These are phyloP conservation scores for Cryptococcus depauperatus DNA, from an alignment of 1,284 basidiomycete genomes.

Conservation along the genomic window DNA sequence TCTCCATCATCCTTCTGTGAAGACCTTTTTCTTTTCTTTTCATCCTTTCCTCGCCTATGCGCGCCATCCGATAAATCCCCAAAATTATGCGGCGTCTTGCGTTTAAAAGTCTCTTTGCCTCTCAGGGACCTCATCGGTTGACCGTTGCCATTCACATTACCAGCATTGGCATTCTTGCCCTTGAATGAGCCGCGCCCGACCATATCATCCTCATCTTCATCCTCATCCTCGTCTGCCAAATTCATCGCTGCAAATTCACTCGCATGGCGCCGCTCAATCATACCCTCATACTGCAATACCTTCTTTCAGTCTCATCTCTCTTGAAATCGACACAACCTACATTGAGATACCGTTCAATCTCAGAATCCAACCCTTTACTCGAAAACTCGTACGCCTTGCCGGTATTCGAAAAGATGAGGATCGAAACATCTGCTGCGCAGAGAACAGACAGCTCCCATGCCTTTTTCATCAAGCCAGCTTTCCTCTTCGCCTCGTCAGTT, in stretches of 20 bases:
- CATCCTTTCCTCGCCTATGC: slow-evolving; percentile 5
- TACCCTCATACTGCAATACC: slow-evolving; percentile 44
- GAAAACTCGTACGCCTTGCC: slow-evolving; percentile 45
- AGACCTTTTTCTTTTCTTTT: slow-evolving; percentile 6
- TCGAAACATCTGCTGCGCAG: slow-evolving; percentile 43
- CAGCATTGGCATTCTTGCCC: slow-evolving; percentile 1
- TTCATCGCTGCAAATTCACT: slow-evolving; percentile 43
- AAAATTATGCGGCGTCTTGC: too few relatives aligned
- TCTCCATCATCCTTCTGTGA: slow-evolving; percentile 4
- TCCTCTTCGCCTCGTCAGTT: slow-evolving; percentile 23
- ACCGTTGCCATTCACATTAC: slow-evolving; percentile 7
- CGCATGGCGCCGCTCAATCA: slow-evolving; percentile 42
- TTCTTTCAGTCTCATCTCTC: not conserved
- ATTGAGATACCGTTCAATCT: slow-evolving; percentile 42
- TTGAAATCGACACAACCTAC: slow-evolving; percentile 12
- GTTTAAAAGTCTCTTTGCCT: slow-evolving; percentile 40
- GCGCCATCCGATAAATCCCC: slow-evolving; percentile 10
- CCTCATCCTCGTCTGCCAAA: slow-evolving; percentile 35
- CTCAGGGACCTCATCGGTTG: slow-evolving; percentile 28
- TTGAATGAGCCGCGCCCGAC: slow-evolving; percentile 5
- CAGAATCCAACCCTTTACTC: slow-evolving; percentile 35
- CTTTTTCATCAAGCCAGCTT: slow-evolving; percentile 46
- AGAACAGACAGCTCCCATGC: slow-evolving; percentile 45
- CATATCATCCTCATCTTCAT: slow-evolving; percentile 38
- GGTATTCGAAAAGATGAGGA: slow-evolving; percentile 40